Evolutionary conservation across 176 grass and related monocot genomes (phyloP), one percentile per base, ranked within the genome.

Genomic region (Luzula sylvatica): DNA sequence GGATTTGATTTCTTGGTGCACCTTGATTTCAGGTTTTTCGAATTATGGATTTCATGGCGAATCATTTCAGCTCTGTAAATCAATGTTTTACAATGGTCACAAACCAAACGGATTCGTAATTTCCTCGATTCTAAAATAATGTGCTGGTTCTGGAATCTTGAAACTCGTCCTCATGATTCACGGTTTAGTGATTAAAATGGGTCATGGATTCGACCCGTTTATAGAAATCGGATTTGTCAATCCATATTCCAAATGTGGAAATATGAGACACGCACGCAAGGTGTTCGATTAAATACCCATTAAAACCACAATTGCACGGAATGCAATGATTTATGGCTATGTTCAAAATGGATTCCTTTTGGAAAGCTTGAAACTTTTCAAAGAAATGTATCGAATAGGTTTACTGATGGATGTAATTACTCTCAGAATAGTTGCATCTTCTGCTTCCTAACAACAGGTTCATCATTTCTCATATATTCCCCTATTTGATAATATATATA

Each of bases 221-320:
- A 80, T 95, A 52, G 84, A 95, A 21, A 72, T 88, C 67, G 90
- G 90, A 44, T 81, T 95, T 20, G 84, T 95, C 0, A 44, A 68
- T 55, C 53, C 81, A 55, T 88, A 95, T 52, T 73, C 77, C 0
- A 96, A 88, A 82, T 96, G 77, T 76, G 84, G 77, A 39, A 76
- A 88, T 71, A 55, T 76, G 30, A 69, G 11, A 20, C 38, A 55
- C 53, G 82, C 90, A 50, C 26, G 75, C 29, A 88, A 68, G 74
- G 5, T 76, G 66, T 96, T 96, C 42, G 57, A 53, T 68, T 71
- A 71, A 68, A 88, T 89, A 56, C 90, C 90, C 0, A 61, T 96
- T 45, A 96, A 89, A 74, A 78, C 35, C 38, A 42, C 64, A 18
- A 67, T 96, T 51, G 42, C 90, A 63, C 88, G 90, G 79, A 96